These are phyloP conservation scores for Singerocomus inundabilis DNA, from an alignment of 1,284 basidiomycete genomes.

Conservation along the genomic window DNA sequence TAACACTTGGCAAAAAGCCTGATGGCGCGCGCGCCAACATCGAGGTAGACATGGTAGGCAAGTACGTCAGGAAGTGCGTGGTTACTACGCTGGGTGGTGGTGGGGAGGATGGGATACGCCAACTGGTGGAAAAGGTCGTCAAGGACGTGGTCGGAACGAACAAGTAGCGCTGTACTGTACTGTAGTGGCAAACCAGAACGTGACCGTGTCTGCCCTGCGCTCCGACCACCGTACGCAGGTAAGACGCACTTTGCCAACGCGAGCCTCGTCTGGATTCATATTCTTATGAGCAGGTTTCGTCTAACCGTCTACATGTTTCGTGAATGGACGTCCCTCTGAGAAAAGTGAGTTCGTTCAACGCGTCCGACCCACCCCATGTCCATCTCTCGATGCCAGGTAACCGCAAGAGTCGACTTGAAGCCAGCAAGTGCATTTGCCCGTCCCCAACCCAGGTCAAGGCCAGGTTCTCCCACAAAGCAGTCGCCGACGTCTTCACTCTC, in stretches of 20 bases:
- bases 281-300: neutral
- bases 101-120: constrained; percentile 54
- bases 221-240: constrained; percentile 7
- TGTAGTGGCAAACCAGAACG: constrained; percentile 5
- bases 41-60: constrained; percentile 92
- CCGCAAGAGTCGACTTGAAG: constrained; percentile 39
- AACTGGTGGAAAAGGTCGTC: constrained; percentile 70
- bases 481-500: constrained; percentile 37
- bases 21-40: constrained; percentile 88
- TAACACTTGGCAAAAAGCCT: constrained; percentile 77
- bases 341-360: constrained; percentile 39
- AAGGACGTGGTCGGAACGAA: constrained; percentile 62
- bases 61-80: constrained; percentile 84
- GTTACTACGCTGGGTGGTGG: constrained; percentile 66
- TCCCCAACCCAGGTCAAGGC: constrained; percentile 36
- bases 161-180: constrained; percentile 19
- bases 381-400: constrained; percentile 38
- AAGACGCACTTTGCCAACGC: neutral
- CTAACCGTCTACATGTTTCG: constrained; percentile 2
- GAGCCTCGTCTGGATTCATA: neutral
- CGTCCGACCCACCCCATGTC: constrained; percentile 6
- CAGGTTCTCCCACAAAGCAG: constrained; percentile 52
- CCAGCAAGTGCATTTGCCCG: constrained; percentile 31
- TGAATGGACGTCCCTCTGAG: constrained; percentile 36
- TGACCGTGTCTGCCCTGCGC: neutral